phyloP scores from a whole-genome alignment of 176 grass and related monocot species.

The Triticum urartu region DNA sequence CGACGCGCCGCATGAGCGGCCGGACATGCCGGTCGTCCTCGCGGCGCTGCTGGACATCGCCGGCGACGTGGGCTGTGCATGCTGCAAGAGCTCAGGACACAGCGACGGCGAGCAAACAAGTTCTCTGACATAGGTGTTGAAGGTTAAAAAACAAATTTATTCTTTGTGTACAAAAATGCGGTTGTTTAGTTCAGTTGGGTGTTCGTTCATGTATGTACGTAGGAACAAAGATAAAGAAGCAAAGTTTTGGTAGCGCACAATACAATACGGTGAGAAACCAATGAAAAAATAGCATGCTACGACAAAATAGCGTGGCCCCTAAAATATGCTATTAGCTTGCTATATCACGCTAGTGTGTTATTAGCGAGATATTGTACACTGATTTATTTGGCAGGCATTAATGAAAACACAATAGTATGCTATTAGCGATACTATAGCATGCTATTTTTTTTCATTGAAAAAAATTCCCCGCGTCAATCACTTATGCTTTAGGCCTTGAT shows the following conservation, averaged over 20 bases:
- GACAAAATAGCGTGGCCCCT: too few species aligned
- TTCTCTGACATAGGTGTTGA: not conserved
- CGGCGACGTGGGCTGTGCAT: not conserved
- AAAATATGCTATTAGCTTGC: too few species aligned
- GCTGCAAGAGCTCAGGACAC: not conserved
- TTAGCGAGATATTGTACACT: too few species aligned
- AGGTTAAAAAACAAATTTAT: not conserved
- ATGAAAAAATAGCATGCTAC: too few species aligned
- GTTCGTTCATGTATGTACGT: conserved; percentile 14
- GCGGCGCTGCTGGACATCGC: conserved; percentile 36
- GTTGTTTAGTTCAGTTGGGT: not conserved
- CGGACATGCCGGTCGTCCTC: conserved; percentile 54
- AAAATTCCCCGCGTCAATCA: too few species aligned
- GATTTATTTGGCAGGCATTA: too few species aligned
- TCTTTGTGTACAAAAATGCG: not conserved
- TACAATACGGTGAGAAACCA: too few species aligned
- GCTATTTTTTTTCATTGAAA: too few species aligned
- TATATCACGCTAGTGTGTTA: too few species aligned
- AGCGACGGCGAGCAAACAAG: not conserved
- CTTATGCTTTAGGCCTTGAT: too few species aligned
- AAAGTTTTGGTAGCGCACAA: not conserved
- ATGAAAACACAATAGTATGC: too few species aligned
- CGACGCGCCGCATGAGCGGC: conserved; percentile 60
- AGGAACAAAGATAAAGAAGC: not conserved
- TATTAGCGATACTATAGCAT: too few species aligned